A percentile compares a stretch with the other conserved stretches of the same genome.
phyloP scores from a whole-genome alignment of 805 yeast genomes.

The Pichia rugopelliculosa region DNA sequence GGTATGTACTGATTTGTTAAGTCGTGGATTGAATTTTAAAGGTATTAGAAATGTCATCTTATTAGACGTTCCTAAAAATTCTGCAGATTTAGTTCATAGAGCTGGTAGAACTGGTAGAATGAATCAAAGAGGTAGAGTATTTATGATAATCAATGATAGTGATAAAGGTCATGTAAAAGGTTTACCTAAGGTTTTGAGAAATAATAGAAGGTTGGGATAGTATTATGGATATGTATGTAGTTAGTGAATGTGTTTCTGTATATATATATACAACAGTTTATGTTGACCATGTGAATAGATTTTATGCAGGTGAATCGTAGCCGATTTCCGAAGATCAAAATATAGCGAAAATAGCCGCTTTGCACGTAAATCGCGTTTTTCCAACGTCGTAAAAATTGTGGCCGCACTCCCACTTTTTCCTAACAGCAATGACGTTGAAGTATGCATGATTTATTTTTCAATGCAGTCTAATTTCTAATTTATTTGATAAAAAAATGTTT shows the following conservation, averaged over 20 bases:
- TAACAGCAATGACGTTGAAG: too few relatives aligned
- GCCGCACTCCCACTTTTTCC: too few relatives aligned
- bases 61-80: constrained; percentile 77
- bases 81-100: constrained; percentile 84
- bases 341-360: too few relatives aligned
- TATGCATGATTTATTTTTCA: too few relatives aligned
- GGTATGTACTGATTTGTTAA: constrained; percentile 80
- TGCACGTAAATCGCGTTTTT: too few relatives aligned
- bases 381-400: too few relatives aligned
- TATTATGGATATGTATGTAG: not conserved
- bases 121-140: constrained; percentile 83
- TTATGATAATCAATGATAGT: constrained; percentile 61
- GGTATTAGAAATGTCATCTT: constrained; percentile 75
- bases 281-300: not conserved
- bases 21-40: constrained; percentile 84
- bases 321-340: too few relatives aligned
- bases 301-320: too few relatives aligned
- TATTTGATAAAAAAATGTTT: too few relatives aligned
- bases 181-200: constrained; percentile 59
- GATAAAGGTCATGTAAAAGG: constrained; percentile 79
- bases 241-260: not conserved
- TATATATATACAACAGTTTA: not conserved
- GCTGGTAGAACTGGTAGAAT: constrained; percentile 93
- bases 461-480: too few relatives aligned
- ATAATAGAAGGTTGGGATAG: constrained; percentile 32